These are phyloP conservation scores for Calamus simplicifolius DNA, from an alignment of 176 grass and related monocot species.

Conservation along the genomic window DNA sequence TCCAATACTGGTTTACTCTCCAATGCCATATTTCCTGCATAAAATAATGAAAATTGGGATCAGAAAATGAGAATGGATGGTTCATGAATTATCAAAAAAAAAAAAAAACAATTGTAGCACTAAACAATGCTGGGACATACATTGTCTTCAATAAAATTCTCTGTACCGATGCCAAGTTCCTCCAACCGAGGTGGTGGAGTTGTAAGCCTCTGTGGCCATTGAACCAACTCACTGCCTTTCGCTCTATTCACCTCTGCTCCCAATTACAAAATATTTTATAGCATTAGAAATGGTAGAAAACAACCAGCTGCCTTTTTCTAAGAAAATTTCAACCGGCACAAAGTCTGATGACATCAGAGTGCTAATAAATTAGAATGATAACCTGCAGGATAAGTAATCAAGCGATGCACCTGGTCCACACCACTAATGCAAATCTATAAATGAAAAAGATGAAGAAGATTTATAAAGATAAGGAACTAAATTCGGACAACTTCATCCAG, in stretches of 20 bases:
- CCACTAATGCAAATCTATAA: too few relatives aligned
- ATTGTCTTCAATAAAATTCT: slow-evolving; percentile 47
- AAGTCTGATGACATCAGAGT: too few relatives aligned
- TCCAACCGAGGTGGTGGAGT: slow-evolving; percentile 51
- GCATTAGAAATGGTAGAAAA: neutral
- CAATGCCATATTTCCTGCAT: slow-evolving; percentile 57
- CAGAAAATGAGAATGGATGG: slow-evolving; percentile 15
- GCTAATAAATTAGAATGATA: too few relatives aligned
- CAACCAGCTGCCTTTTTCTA: too few relatives aligned
- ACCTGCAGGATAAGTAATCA: too few relatives aligned
- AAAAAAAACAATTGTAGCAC: neutral
- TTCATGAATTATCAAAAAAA: neutral
- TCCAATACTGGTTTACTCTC: slow-evolving; percentile 65
- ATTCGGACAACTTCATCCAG: too few relatives aligned
- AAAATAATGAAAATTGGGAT: neutral
- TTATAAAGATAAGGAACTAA: too few relatives aligned
- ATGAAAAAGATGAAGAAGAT: too few relatives aligned
- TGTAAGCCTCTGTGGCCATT: slow-evolving; percentile 65
- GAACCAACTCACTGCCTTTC: slow-evolving; percentile 49
- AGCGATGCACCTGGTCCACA: too few relatives aligned
- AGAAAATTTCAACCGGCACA: too few relatives aligned
- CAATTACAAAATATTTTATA: neutral
- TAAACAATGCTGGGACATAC: slow-evolving; percentile 19
- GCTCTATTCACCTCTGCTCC: slow-evolving; percentile 40
- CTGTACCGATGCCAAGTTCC: slow-evolving; percentile 45